Evolutionary conservation across 345 rosid genomes (phyloP).

Genomic region (Eucalyptus sp.): DNA sequence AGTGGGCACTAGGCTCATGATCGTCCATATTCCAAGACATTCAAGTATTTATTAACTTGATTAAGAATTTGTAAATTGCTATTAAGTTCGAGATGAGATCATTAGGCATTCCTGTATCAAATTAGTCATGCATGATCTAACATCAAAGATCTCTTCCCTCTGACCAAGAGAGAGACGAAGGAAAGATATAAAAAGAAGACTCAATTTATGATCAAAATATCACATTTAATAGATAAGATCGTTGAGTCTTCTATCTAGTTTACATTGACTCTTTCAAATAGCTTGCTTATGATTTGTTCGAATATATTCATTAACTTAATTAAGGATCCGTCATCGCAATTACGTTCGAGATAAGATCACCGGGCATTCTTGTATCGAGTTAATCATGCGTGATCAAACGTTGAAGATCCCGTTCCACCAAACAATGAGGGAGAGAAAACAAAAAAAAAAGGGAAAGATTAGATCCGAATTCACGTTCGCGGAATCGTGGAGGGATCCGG

Average conservation of each 20-base stretch:
- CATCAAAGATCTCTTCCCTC: not conserved
- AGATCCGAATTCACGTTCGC: not conserved
- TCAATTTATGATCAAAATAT: no score
- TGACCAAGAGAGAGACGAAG: not conserved
- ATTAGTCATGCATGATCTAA: not conserved
- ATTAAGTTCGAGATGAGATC: not conserved
- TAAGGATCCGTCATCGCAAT: not conserved
- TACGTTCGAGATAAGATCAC: not conserved
- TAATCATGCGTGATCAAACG: not conserved
- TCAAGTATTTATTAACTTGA: not conserved
- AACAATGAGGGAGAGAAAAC: not conserved
- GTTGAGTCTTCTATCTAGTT: no score
- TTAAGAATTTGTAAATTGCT: not conserved
- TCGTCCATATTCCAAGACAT: not conserved
- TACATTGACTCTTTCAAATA: no score
- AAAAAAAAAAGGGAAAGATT: not conserved
- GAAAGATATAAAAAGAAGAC: no score
- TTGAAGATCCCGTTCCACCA: no score
- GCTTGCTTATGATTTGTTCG: not conserved
- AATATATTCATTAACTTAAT: not conserved
- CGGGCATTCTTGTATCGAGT: not conserved
- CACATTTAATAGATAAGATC: no score
- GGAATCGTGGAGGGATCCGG: not conserved
- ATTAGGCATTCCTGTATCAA: fast-evolving
- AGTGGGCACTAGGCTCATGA: no score